These are phyloP conservation scores for Obelidium mucronatum DNA, from an alignment of 192 early-diverging fungal species.

Conservation along the genomic window DNA sequence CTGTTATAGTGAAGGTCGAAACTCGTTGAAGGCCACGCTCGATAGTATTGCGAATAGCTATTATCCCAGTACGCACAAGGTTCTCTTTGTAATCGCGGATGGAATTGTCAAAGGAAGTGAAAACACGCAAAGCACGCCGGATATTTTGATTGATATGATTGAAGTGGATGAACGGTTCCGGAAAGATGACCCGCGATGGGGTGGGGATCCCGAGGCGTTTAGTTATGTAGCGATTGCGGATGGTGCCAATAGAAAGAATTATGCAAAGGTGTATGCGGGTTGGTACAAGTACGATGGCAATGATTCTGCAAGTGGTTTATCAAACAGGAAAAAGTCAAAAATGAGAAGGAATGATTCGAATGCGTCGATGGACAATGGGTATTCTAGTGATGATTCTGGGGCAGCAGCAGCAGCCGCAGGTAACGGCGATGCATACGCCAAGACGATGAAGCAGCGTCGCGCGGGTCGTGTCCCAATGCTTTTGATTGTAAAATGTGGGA, in stretches of 20 bases:
- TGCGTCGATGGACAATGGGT: background rate
- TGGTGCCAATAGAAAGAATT: constrained; percentile 90
- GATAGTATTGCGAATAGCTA: constrained; percentile 86
- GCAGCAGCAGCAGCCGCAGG: background rate
- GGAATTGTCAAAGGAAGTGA: constrained; percentile 75
- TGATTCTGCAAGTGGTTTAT: background rate
- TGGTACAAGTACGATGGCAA: constrained; percentile 53
- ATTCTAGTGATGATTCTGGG: background rate
- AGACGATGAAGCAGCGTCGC: constrained; percentile 42
- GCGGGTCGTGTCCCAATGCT: constrained; percentile 54
- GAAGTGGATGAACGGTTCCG: constrained; percentile 56
- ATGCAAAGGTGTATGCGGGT: constrained; percentile 76
- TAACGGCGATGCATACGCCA: constrained; percentile 10
- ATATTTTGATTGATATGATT: constrained; percentile 84
- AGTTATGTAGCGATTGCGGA: constrained; percentile 85
- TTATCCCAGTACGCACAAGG: constrained; percentile 87
- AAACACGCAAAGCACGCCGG: constrained; percentile 82
- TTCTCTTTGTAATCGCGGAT: constrained; percentile 90
- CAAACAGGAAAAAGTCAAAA: background rate
- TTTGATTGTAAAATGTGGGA: constrained; percentile 62
- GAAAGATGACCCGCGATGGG: constrained; percentile 54
- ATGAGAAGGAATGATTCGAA: background rate
- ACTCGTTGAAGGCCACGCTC: constrained; percentile 77
- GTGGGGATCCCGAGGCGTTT: constrained; percentile 46
- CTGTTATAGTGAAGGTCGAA: constrained; percentile 89